Evolutionary conservation across 768 basidiomycete species (phyloP), one percentile per base, ranked within the genome.

Genomic region (Tylopilus intermedius): DNA sequence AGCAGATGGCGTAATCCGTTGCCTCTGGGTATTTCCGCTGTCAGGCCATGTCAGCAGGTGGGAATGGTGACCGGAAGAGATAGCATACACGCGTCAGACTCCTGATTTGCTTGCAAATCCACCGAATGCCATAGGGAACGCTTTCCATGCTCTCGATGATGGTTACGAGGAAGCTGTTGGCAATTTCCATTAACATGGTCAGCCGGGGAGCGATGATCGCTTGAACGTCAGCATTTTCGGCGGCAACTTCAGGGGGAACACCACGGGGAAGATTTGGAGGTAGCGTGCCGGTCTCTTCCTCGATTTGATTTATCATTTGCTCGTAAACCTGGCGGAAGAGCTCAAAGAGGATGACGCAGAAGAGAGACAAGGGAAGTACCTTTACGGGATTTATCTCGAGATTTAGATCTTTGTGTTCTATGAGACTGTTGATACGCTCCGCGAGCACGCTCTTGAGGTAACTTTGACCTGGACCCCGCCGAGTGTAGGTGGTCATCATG

Each of bases 401-500:
- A 69, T 99, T 98, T 60, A 99, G 84, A 68, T 98, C 96, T 74
- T 97, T 98, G 77, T 98, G 96, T 69, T 99, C 96, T 62, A 99
- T 98, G 59, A 99, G 76, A 62, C 91, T 93, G 73, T 99, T 98
- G 72, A 99, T 98, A 58, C 95, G 85, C 67, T 99, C 96, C 24
- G 96, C 94, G 44, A 99, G 79, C 27, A 98, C 94, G 57, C 88
- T 87, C 78, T 99, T 99, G 58, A 99, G 83, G 70, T 98, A 99
- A 62, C 92, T 94, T 71, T 98, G 96, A 51, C 96, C 96, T 1
- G 96, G 96, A 53, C 96, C 96, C 50, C 96, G 88, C 55, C 96
- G 90, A 49, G 96, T 98, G 72, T 99, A 99, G 18, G 96, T 98
- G 42, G 96, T 99, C 96, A 99, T 99, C 96, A 99, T 99, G 37